phyloP scores from a whole-genome alignment of 78 protist genomes.

The Dictyostelium citrinum region DNA sequence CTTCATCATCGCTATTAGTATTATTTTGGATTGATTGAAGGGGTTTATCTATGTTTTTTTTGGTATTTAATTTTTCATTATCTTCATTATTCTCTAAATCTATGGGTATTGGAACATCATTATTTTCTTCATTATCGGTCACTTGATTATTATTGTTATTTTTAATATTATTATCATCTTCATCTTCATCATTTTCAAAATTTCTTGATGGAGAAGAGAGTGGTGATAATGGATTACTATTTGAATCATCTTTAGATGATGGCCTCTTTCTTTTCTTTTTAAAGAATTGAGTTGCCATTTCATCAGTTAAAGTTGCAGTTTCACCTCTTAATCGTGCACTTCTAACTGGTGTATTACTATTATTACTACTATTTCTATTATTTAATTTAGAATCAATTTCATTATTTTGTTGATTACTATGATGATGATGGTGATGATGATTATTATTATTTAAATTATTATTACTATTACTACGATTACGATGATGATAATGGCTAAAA shows the following conservation, averaged over 20 bases:
- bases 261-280: constrained; percentile 5
- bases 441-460: background rate
- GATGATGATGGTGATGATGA: background rate
- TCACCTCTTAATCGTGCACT: constrained; percentile 51
- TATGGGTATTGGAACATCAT: background rate
- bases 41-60: background rate
- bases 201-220: background rate
- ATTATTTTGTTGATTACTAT: background rate
- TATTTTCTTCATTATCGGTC: background rate
- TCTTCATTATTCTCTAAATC: background rate
- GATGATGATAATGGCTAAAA: background rate
- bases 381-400: background rate
- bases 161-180: background rate
- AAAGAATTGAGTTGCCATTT: constrained; percentile 13
- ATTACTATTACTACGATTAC: background rate
- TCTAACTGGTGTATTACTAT: background rate
- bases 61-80: background rate
- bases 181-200: constrained; percentile 4
- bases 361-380: background rate
- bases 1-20: background rate
- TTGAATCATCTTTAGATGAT: background rate
- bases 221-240: background rate
- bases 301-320: constrained; percentile 2
- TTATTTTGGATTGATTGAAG: background rate
- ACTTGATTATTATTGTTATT: background rate